Conservation (phyloP, 2,329 filamentous ascomycete genomes). For the Aspergillus phoenicis region DNA sequence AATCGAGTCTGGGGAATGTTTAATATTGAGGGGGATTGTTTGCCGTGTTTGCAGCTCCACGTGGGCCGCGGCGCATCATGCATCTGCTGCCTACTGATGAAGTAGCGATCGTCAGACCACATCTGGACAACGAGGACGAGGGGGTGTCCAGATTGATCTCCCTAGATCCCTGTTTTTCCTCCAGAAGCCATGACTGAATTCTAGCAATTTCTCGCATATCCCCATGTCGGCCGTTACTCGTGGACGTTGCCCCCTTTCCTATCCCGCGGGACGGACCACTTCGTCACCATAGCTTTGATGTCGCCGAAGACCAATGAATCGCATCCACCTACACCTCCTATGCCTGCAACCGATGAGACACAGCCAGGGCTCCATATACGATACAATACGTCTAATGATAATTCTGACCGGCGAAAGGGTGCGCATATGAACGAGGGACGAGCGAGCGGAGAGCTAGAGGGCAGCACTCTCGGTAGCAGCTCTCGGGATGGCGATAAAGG, state of each 20-base stretch:
- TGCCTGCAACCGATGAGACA: conserved; percentile 20
- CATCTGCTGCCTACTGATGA: conserved; percentile 5
- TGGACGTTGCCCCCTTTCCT: conserved; percentile 25
- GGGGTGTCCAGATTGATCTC: neutral
- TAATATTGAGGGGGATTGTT: conserved; percentile 18
- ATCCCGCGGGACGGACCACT: conserved; percentile 25
- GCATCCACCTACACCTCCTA: conserved; percentile 16
- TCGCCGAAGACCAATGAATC: conserved; percentile 25
- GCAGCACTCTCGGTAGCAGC: conserved; percentile 40
- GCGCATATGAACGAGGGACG: conserved; percentile 32
- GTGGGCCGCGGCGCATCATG: conserved; percentile 15
- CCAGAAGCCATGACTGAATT: conserved; percentile 8
- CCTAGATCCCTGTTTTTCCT: neutral
- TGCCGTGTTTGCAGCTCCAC: conserved; percentile 27
- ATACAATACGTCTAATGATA: conserved; percentile 22
- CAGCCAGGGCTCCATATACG: neutral
- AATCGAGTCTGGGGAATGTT: conserved; percentile 16
- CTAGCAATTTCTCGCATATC: conserved; percentile 7
- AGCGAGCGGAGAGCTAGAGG: conserved; percentile 38
- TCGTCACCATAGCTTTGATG: conserved; percentile 25
- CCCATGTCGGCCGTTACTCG: conserved; percentile 25
- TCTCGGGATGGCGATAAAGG: conserved; percentile 38
- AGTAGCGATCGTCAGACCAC: conserved; percentile 4
- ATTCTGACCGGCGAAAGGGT: conserved; percentile 19
- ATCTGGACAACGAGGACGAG: conserved; percentile 9